A percentile compares a stretch with the other conserved stretches of the same genome.
Evolutionary conservation across 2,329 filamentous ascomycete species (phyloP).

Genomic region (Diaporthe sp.): DNA sequence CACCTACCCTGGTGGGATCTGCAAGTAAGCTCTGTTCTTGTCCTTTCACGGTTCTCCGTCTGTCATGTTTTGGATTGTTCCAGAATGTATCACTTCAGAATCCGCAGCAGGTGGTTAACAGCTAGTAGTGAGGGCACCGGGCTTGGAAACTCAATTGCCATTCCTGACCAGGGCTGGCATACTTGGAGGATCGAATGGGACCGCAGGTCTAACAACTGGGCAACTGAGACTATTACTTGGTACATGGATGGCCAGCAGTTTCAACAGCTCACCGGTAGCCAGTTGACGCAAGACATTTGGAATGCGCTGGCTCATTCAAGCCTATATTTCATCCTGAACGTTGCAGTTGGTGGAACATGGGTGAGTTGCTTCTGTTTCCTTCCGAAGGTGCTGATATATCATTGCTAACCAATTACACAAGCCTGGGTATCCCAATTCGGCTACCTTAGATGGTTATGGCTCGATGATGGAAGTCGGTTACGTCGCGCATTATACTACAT

Average conservation of each 20-base stretch:
- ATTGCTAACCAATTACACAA: constrained; percentile 28
- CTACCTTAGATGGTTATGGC: constrained; percentile 47
- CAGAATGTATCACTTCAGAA: no score
- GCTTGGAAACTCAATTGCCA: constrained; percentile 50
- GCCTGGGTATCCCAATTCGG: constrained; percentile 48
- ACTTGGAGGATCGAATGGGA: constrained; percentile 63
- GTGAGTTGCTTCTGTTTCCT: constrained; percentile 40
- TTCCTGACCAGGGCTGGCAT: constrained; percentile 64
- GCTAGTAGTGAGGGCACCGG: constrained; percentile 55
- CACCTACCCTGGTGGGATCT: constrained; percentile 56
- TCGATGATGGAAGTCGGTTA: constrained; percentile 50
- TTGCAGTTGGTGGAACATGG: constrained; percentile 51
- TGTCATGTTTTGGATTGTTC: no score
- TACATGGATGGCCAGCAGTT: constrained; percentile 60
- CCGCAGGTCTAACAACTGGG: constrained; percentile 58
- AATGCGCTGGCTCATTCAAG: constrained; percentile 49
- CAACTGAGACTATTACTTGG: constrained; percentile 63
- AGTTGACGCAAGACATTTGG: constrained; percentile 60
- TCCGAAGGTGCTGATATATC: neutral
- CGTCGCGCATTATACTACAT: constrained; percentile 44
- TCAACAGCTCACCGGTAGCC: constrained; percentile 57
- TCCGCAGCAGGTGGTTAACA: no score
- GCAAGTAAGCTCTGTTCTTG: constrained; percentile 49
- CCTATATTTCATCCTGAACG: constrained; percentile 48
- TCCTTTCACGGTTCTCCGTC: no score